phyloP scores from a whole-genome alignment of 2,329 filamentous ascomycete species.

The Keithomyces neogunnii region DNA sequence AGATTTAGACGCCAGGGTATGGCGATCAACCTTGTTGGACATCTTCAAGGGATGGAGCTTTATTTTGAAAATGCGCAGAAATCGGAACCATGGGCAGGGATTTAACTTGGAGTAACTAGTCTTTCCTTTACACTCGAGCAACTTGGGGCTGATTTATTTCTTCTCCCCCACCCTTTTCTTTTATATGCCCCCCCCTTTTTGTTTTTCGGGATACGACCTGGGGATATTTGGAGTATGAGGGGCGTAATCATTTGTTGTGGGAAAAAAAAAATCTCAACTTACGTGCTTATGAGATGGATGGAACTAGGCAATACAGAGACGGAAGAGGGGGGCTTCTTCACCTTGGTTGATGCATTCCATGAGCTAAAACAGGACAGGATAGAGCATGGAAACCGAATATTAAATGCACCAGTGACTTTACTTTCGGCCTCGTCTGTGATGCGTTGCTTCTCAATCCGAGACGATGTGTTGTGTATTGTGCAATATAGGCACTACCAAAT shows the following conservation, averaged over 20 bases:
- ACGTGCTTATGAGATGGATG: neutral
- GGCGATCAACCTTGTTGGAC: neutral
- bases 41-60: neutral
- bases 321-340: neutral
- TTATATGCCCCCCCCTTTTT: neutral
- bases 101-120: neutral
- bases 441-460: too few relatives aligned
- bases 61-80: neutral
- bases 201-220: neutral
- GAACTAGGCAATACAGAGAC: neutral
- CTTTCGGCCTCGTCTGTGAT: too few relatives aligned
- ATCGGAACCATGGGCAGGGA: neutral
- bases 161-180: neutral
- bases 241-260: neutral
- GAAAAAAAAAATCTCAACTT: neutral
- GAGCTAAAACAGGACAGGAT: too few relatives aligned
- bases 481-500: conserved; percentile 37
- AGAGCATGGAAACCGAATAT: too few relatives aligned
- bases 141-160: neutral
- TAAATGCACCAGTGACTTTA: too few relatives aligned
- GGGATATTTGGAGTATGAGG: neutral
- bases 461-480: too few relatives aligned
- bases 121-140: neutral
- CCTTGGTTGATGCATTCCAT: too few relatives aligned
- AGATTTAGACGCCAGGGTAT: neutral